Evolutionary conservation across 148 eudicot genomes (phyloP).

Genomic region (Silene uniflora): DNA sequence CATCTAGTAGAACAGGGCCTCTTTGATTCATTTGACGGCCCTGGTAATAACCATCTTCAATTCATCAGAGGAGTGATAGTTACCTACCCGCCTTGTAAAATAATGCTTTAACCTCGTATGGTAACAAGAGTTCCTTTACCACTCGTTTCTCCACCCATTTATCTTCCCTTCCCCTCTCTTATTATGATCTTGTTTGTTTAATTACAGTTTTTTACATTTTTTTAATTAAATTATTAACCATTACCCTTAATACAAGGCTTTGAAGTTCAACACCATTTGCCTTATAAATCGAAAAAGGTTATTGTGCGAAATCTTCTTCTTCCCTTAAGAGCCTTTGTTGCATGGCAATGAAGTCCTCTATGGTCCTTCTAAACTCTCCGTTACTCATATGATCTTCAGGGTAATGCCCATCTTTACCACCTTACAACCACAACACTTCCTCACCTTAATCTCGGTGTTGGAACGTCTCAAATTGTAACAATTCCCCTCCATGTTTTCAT

Average conservation of each 20-base stretch:
- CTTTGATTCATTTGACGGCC: too few species aligned
- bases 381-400: conserved; percentile 62
- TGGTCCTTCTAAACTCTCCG: conserved; percentile 54
- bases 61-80: too few species aligned
- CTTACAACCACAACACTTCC: conserved; percentile 18
- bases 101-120: too few species aligned
- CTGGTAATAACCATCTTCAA: too few species aligned
- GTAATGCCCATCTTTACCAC: conserved; percentile 15
- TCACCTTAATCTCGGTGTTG: conserved; percentile 35
- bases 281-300: background rate
- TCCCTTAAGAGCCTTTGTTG: conserved; percentile 65
- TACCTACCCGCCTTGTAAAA: too few species aligned
- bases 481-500: background rate
- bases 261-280: background rate
- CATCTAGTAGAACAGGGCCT: too few species aligned
- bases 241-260: too few species aligned
- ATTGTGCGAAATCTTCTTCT: conserved; percentile 35
- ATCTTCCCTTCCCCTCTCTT: background rate
- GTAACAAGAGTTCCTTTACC: too few species aligned
- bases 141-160: background rate
- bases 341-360: conserved; percentile 76
- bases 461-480: conserved; percentile 34
- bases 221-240: too few species aligned
- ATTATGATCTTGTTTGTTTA: too few species aligned
- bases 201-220: background rate